A percentile compares a stretch with the other conserved stretches of the same genome.
Conservation (phyloP, 2,329 filamentous ascomycete species). For the Monosporascus sp. region DNA sequence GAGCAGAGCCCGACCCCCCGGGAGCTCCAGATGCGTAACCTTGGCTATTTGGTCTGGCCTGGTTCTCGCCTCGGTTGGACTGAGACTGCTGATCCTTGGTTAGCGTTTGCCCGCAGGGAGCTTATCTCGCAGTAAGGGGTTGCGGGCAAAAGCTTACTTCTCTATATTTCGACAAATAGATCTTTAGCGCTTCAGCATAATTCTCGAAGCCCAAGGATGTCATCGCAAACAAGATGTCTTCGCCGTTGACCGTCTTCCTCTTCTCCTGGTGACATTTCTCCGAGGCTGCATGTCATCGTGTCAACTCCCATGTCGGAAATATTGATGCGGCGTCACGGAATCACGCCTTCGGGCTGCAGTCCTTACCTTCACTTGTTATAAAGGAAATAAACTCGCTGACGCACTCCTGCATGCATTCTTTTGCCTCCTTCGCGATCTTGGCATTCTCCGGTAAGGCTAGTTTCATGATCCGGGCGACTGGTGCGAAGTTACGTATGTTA, state of each 20-base stretch:
- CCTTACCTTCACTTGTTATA: slow-evolving; percentile 95
- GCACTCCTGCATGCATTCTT: slow-evolving; percentile 99
- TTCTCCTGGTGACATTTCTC: slow-evolving; percentile 99
- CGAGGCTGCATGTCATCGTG: slow-evolving; percentile 59
- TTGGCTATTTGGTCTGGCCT: slow-evolving; percentile 47
- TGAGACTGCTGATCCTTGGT: slow-evolving; percentile 62
- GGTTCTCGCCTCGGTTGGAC: slow-evolving; percentile 62
- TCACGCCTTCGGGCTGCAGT: background rate
- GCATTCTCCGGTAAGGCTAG: slow-evolving; percentile 94
- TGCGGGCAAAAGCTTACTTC: slow-evolving; percentile 62
- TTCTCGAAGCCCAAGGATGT: slow-evolving; percentile 98
- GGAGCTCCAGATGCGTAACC: slow-evolving; percentile 42
- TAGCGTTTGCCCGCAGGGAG: slow-evolving; percentile 10
- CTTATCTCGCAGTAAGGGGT: slow-evolving; percentile 4
- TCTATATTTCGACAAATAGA: slow-evolving; percentile 94
- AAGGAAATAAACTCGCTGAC: slow-evolving; percentile 99
- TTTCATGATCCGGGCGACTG: slow-evolving; percentile 99
- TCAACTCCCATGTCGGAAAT: slow-evolving; percentile 13
- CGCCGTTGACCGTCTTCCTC: slow-evolving; percentile 97
- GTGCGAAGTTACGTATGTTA: slow-evolving; percentile 90
- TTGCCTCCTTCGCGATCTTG: slow-evolving; percentile 98
- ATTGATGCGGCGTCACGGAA: background rate
- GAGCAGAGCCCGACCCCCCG: slow-evolving; percentile 30
- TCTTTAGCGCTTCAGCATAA: slow-evolving; percentile 95
- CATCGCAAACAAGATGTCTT: slow-evolving; percentile 98